Evolutionary conservation across 768 basidiomycete species (phyloP), one percentile per base, ranked within the genome.

Genomic region (Russula virescens): DNA sequence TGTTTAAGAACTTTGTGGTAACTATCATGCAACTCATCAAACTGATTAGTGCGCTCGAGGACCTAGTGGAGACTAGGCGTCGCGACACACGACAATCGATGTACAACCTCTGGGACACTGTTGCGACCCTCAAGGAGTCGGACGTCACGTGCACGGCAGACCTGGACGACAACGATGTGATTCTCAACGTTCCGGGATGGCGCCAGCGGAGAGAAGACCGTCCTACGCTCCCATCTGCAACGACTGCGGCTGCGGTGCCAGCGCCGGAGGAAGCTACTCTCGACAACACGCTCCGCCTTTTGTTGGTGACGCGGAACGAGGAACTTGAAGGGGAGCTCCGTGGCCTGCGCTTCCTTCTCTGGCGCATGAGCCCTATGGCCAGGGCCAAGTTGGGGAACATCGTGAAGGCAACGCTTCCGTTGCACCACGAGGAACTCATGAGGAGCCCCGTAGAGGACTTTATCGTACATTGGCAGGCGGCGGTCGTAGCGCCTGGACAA

Each of bases 151-250:
- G 11, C 47, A 55, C n/a, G 38, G 21, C 40, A 1, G 48, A 45
- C 47, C 48, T 45, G 3, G 61, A 62, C 5, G 61, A 31, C 31
- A 31, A 57, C 34, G 61, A 62, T 42, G 61, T 62, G 23, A 62
- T 62, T 19, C 50, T 62, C 43, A 62, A 62, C 25, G 61, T 62
- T 18, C 61, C 61, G 7, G 61, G 61, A 19, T 62, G 55, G 55
- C 55, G 61, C 19, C 49, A 26, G 43, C 55, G 61, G 31, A 46
- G 25, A 9, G 55, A 46, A 18, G 40, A 55, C 34, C 6, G 19
- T 5, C 40, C 31, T 5, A 51, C 55, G 0, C 55, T 56, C 13
- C 55, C 55, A 0, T 38, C 61, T 7, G 21, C 43, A 6, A 38
- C 26, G 31, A 8, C 31, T 31, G 31, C 8, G 31, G 31, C 31